phyloP scores from a whole-genome alignment of 2,329 filamentous ascomycete genomes.

The Clonostachys chloroleuca region DNA sequence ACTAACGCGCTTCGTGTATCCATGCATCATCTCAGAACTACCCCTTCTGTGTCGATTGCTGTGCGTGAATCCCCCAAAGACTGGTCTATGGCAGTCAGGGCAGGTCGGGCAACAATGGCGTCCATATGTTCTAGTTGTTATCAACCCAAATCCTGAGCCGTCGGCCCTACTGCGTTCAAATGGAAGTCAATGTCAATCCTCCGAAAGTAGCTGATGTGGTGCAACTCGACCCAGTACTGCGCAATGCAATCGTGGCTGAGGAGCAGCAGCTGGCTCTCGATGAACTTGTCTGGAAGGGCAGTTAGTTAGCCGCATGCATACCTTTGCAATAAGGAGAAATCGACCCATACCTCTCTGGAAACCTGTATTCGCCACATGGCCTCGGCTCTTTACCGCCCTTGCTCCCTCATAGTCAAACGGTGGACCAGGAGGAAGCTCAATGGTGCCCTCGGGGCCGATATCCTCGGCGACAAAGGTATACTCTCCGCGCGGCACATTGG shows the following conservation, averaged over 20 bases:
- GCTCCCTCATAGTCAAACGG: conserved; percentile 61
- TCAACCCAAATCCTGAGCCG: neutral
- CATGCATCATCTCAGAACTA: too few species aligned
- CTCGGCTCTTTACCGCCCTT: conserved; percentile 67
- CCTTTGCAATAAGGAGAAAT: neutral
- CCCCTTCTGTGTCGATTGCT: too few species aligned
- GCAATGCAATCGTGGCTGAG: conserved; percentile 74
- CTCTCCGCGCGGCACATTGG: conserved; percentile 84
- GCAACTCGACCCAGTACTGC: conserved; percentile 71
- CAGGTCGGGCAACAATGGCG: neutral
- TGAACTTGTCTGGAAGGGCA: conserved; percentile 60
- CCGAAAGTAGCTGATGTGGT: conserved; percentile 57
- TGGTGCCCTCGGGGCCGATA: conserved; percentile 61
- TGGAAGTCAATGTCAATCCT: conserved; percentile 55
- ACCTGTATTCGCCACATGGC: conserved; percentile 72
- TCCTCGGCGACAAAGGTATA: conserved; percentile 78
- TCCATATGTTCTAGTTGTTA: neutral
- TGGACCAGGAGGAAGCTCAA: conserved; percentile 59
- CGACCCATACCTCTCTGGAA: conserved; percentile 65
- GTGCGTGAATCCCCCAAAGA: too few species aligned
- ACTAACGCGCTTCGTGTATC: too few species aligned
- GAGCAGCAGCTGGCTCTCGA: conserved; percentile 72
- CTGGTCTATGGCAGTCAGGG: too few species aligned
- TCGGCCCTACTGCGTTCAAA: conserved; percentile 11
- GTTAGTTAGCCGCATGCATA: neutral